Conservation (phyloP, 106 monocot species). For the Acorus calamus region DNA sequence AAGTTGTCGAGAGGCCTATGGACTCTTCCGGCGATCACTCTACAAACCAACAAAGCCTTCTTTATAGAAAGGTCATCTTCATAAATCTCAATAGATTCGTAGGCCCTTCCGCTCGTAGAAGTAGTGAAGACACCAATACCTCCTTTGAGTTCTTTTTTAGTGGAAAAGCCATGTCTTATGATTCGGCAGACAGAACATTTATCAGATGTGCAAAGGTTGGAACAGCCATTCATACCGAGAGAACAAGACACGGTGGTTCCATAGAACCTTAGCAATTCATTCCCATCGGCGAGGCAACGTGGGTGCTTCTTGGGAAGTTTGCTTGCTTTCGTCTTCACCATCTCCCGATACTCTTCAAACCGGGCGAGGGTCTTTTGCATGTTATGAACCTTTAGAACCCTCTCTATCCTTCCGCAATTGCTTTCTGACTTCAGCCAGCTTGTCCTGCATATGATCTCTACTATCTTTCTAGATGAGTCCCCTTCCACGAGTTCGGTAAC, state of each 20-base stretch:
- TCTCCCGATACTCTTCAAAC: constrained; percentile 66
- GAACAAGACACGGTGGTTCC: constrained; percentile 46
- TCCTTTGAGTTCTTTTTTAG: constrained; percentile 16
- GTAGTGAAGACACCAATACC: constrained; percentile 32
- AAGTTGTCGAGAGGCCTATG: no score
- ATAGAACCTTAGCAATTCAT: constrained; percentile 77
- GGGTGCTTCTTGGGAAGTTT: constrained; percentile 51
- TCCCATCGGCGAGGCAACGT: constrained; percentile 80
- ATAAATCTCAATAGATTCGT: constrained; percentile 21
- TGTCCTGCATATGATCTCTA: constrained; percentile 88
- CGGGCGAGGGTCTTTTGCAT: constrained; percentile 39
- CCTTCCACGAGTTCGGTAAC: constrained; percentile 63
- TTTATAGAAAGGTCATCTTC: constrained; percentile 17
- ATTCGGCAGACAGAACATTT: constrained; percentile 58
- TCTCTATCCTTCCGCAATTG: constrained; percentile 45
- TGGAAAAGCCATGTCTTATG: constrained; percentile 60
- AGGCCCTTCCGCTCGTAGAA: constrained; percentile 66
- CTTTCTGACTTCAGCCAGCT: constrained; percentile 74
- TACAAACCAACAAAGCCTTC: constrained; percentile 81
- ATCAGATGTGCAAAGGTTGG: constrained; percentile 30
- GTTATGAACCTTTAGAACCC: constrained; percentile 77
- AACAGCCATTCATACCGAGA: constrained; percentile 40
- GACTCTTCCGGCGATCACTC: constrained; percentile 73
- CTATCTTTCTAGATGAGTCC: constrained; percentile 78
- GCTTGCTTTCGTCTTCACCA: constrained; percentile 47